Base-by-base conservation (phyloP, 805 yeast species). In the Kluyveromyces starmeri region DNA sequence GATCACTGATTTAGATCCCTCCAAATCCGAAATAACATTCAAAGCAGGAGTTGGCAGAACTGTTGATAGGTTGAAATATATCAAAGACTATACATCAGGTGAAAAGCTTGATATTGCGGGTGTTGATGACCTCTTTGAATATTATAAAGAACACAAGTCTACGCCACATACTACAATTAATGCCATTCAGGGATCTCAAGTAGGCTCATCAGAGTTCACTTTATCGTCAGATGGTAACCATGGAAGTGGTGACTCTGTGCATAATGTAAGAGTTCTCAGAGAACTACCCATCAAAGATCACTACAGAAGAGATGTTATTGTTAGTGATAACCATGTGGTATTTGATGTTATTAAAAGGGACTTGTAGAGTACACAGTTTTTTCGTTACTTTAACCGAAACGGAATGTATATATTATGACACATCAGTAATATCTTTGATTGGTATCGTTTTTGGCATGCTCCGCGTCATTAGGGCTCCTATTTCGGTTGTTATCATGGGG, bases 131-230 rank as follows among this genome's bases (percentile, higher is more conserved):
- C 11, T 30, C 14, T 20, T 30, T 18, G 12, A 10, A 3, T 30
- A 30, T 19, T 18, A 13, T 3, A 16, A 13, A 37, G 27, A 29
- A 47, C 34, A 54, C 42, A 52, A 55, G 27, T 21, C 45, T 13
- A 23, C 42, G 21, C 36, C 36, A 7, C 23, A 28, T 7, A 19
- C 20, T 7, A 38, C 55, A 4, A 34, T 62, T 36, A 32, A 37
- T 13, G 41, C 52, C 8, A 41, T 59, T 17, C 36, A 43, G 18
- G 49, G 55, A 7, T 40, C 42, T 16, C 74, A 71, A 42, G 61
- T 63, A 28, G 78, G 76, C 15, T 58, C 68, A 2, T 67, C 77
- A 0, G 41, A 41, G 7, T 70, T 54, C 43, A 59, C 65, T 1
- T 28, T 70, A 3, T 55, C 70, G 5, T 67, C 67, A n/a, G 28